Percentiles rank a stretch among this genome's conserved stretches.
These are phyloP conservation scores for Litsea cubeba DNA, from an alignment of 164 flowering plant genomes.

Conservation along the genomic window DNA sequence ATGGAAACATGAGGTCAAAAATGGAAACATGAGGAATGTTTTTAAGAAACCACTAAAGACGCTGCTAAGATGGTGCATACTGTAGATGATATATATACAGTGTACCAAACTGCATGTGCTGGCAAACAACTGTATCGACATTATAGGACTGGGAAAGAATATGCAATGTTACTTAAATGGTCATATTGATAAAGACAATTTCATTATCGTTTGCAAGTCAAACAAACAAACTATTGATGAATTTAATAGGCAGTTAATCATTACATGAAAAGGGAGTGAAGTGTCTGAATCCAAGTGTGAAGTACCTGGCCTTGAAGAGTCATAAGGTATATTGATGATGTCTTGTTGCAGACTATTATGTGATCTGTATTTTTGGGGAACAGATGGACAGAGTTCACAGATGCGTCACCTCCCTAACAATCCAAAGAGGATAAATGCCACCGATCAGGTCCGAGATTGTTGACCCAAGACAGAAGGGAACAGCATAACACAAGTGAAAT, in stretches of 20 bases:
- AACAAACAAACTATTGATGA: too few species aligned
- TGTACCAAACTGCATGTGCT: not conserved
- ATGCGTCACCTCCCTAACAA: conserved; percentile 92
- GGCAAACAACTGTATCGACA: not conserved
- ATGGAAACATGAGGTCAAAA: too few species aligned
- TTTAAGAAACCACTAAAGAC: too few species aligned
- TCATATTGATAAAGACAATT: not conserved
- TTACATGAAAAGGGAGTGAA: not conserved
- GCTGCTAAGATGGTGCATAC: too few species aligned
- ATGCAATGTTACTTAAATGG: not conserved
- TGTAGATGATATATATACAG: too few species aligned
- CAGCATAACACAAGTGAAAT: not conserved
- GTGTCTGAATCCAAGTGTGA: not conserved
- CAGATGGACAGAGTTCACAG: conserved; percentile 91
- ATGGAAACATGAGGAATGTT: too few species aligned
- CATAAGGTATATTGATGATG: conserved; percentile 91
- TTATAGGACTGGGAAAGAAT: not conserved
- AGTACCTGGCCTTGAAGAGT: conserved; percentile 98
- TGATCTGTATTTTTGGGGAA: conserved; percentile 90
- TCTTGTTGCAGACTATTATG: conserved; percentile 90
- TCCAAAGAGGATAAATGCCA: conserved; percentile 10
- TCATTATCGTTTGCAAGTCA: not conserved
- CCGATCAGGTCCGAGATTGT: not conserved
- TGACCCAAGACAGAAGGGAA: not conserved
- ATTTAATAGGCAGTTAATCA: not conserved